Conservation (phyloP, 139 green algal species). For the Trebouxia sp. region DNA sequence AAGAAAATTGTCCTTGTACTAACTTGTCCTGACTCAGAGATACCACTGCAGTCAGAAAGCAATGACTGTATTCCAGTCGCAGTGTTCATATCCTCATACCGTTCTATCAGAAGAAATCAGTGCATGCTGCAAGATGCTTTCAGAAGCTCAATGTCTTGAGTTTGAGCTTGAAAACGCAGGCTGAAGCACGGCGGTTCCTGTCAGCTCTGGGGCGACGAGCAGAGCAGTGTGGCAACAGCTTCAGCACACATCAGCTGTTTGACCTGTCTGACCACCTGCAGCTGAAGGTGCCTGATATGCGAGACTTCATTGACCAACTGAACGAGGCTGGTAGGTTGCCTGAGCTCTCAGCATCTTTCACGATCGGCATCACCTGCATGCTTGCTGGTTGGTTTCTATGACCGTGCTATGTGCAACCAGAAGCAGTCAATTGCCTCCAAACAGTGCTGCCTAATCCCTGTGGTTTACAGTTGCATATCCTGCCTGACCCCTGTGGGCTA, state of each 20-base stretch:
- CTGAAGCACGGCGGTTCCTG: conserved; percentile 71
- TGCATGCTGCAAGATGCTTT: neutral
- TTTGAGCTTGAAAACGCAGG: conserved; percentile 11
- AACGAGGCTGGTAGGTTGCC: conserved; percentile 64
- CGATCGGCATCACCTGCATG: no score
- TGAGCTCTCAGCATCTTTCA: no score
- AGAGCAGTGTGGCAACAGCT: conserved; percentile 40
- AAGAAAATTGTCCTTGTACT: neutral
- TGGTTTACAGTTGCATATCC: no score
- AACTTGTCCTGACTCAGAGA: neutral
- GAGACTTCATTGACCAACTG: conserved; percentile 64
- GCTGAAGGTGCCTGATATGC: conserved; percentile 60
- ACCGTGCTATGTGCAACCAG: no score
- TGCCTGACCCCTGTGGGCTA: no score
- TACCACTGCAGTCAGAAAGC: neutral
- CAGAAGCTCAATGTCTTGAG: neutral
- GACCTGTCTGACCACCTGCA: conserved; percentile 64
- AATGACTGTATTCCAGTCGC: no score
- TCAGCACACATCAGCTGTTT: conserved; percentile 60
- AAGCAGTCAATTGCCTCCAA: no score
- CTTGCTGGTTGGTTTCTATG: no score
- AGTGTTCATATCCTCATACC: neutral
- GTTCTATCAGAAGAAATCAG: neutral
- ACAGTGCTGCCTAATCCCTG: no score
- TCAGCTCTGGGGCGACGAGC: conserved; percentile 48